Conservation (phyloP, 441 rosid genomes). For the Pelargonium cotyledonis region DNA sequence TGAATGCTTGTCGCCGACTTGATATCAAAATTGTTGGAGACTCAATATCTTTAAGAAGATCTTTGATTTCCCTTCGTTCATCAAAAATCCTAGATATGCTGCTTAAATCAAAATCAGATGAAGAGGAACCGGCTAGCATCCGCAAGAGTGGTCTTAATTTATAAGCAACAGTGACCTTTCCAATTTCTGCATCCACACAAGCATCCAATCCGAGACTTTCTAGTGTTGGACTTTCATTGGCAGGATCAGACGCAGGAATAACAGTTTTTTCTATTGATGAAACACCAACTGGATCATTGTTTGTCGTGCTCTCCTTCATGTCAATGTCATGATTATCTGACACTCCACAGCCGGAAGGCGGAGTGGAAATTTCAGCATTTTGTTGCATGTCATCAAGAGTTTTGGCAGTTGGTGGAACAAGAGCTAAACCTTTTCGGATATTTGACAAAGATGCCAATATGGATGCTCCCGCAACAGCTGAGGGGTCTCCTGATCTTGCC, state of each 20-base stretch:
- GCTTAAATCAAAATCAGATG: constrained; percentile 44
- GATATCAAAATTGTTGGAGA: constrained; percentile 42
- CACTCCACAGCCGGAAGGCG: constrained; percentile 48
- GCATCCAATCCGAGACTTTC: constrained; percentile 52
- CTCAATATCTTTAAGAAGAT: constrained; percentile 48
- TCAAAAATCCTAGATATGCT: constrained; percentile 57
- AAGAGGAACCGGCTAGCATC: constrained; percentile 52
- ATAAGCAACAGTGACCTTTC: constrained; percentile 45
- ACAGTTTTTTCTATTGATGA: constrained; percentile 50
- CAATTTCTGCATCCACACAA: constrained; percentile 43
- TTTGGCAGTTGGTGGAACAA: constrained; percentile 52
- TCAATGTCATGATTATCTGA: constrained; percentile 52
- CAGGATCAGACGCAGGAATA: constrained; percentile 45
- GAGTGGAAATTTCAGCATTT: constrained; percentile 48
- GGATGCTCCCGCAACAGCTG: constrained; percentile 83
- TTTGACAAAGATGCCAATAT: constrained; percentile 85
- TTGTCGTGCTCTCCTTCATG: constrained; percentile 57
- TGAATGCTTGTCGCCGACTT: constrained; percentile 60
- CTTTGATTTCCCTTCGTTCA: constrained; percentile 48
- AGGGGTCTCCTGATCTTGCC: constrained; percentile 77
- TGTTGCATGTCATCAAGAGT: constrained; percentile 44
- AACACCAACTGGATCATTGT: constrained; percentile 44
- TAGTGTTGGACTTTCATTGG: constrained; percentile 44
- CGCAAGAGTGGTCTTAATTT: constrained; percentile 33
- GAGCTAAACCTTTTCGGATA: constrained; percentile 43